Conservation (phyloP, 352 stramenopile species). For the Thalassiosira exigua region DNA sequence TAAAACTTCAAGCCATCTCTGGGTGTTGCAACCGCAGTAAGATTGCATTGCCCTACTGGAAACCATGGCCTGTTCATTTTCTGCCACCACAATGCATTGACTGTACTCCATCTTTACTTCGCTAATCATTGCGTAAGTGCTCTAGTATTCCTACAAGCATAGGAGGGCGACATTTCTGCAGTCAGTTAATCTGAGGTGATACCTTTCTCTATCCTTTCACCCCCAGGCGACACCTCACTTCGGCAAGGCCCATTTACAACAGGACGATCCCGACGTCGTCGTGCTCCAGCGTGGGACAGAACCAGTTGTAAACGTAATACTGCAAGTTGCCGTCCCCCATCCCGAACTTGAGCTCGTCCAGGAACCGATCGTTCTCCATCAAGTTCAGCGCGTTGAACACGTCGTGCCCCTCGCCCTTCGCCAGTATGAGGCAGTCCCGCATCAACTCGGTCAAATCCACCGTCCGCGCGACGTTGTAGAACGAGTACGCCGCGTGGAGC, state of each 20-base stretch:
- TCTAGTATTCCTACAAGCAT: too few relatives aligned
- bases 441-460: conserved; percentile 87
- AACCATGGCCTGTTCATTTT: too few relatives aligned
- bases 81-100: too few relatives aligned
- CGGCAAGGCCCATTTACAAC: conserved; percentile 77
- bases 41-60: too few relatives aligned
- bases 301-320: conserved; percentile 97
- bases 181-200: too few relatives aligned
- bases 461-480: conserved; percentile 95
- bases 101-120: too few relatives aligned
- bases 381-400: conserved; percentile 94
- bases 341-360: conserved; percentile 91
- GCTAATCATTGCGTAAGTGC: too few relatives aligned
- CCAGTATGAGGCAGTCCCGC: conserved; percentile 88
- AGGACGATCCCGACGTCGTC: conserved; percentile 90
- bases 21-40: too few relatives aligned
- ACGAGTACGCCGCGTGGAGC: conserved; percentile 98
- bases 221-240: too few relatives aligned
- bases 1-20: too few relatives aligned
- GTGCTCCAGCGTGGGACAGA: conserved; percentile 86
- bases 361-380: conserved; percentile 90
- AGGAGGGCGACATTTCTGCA: too few relatives aligned
- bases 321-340: conserved; percentile 92
- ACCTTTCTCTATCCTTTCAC: too few relatives aligned
- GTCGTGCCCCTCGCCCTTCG: conserved; percentile 86